A percentile compares a stretch with the other conserved stretches of the same genome.
Evolutionary conservation across 768 basidiomycete genomes (phyloP).

Genomic region (Naematelia aurantialba): DNA sequence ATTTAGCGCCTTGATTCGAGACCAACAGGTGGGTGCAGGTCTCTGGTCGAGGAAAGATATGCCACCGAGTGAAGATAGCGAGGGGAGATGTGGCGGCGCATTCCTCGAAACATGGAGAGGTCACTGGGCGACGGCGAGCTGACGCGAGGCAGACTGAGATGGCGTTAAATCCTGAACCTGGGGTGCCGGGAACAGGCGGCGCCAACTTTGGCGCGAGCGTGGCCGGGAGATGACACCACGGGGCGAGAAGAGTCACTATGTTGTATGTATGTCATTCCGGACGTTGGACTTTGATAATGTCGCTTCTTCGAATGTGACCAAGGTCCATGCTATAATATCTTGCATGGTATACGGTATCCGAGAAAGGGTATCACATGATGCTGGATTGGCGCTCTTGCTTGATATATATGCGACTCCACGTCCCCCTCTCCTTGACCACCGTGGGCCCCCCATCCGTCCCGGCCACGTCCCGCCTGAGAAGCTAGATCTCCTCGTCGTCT

Average conservation of each 20-base stretch:
- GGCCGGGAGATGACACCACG: slow-evolving; percentile 4
- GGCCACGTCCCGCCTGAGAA: too few relatives aligned
- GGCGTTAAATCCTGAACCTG: slow-evolving; percentile 28
- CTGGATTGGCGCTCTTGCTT: too few relatives aligned
- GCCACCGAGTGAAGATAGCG: not conserved
- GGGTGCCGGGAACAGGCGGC: slow-evolving; percentile 47
- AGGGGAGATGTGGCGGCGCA: too few relatives aligned
- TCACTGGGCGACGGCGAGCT: too few relatives aligned
- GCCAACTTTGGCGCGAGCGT: slow-evolving; percentile 35
- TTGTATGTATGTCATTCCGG: not conserved
- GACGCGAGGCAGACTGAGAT: slow-evolving; percentile 22
- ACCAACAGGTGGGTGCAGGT: slow-evolving; percentile 47
- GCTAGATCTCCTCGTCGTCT: slow-evolving; percentile 26
- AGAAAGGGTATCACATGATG: too few relatives aligned
- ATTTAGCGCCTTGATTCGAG: slow-evolving; percentile 45
- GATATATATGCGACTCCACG: too few relatives aligned
- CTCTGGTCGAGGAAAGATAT: not conserved
- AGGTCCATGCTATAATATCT: too few relatives aligned
- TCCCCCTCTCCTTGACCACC: not conserved
- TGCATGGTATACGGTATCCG: too few relatives aligned
- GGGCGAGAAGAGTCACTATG: not conserved
- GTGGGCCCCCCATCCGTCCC: not conserved
- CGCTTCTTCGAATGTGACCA: too few relatives aligned
- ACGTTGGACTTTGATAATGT: too few relatives aligned
- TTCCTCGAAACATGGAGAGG: too few relatives aligned